Evolutionary conservation across 1,139 yeast species (phyloP).

Genomic region (Blastobotrys apis): DNA sequence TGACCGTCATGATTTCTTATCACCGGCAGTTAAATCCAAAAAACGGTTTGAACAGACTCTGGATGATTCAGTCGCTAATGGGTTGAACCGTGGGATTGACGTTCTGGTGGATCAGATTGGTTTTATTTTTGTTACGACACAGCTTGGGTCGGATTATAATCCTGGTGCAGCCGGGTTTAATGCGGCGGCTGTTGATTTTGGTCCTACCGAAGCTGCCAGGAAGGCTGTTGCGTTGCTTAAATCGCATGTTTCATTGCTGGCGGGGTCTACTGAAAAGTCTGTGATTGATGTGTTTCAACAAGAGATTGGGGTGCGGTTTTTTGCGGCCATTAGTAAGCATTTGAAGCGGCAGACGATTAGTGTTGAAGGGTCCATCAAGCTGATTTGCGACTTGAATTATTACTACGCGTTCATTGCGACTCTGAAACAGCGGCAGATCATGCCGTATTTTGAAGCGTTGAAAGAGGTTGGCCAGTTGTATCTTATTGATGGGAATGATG

Average conservation of each 20-base stretch:
- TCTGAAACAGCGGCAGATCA: slow-evolving; percentile 61
- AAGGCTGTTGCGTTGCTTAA: slow-evolving; percentile 59
- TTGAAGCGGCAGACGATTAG: slow-evolving; percentile 67
- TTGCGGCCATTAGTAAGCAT: slow-evolving; percentile 68
- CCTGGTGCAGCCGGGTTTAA: slow-evolving; percentile 31
- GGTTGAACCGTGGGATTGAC: slow-evolving; percentile 84
- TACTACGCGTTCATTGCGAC: slow-evolving; percentile 68
- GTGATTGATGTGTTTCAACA: slow-evolving; percentile 91
- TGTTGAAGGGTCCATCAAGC: slow-evolving; percentile 73
- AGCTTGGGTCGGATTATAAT: slow-evolving; percentile 51
- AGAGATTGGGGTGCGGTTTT: slow-evolving; percentile 86
- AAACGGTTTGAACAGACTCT: slow-evolving; percentile 73
- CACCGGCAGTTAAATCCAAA: slow-evolving; percentile 76
- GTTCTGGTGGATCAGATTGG: slow-evolving; percentile 77
- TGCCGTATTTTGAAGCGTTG: slow-evolving; percentile 74
- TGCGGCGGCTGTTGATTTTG: slow-evolving; percentile 33
- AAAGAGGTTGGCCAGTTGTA: slow-evolving; percentile 82
- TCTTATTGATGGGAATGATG: slow-evolving; percentile 67
- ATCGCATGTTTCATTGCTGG: slow-evolving; percentile 69
- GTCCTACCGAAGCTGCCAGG: slow-evolving; percentile 69
- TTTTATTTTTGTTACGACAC: slow-evolving; percentile 47
- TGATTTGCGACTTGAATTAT: slow-evolving; percentile 55
- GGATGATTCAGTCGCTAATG: slow-evolving; percentile 89
- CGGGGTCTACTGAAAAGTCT: slow-evolving; percentile 81
- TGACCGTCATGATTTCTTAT: slow-evolving; percentile 70